A percentile compares a stretch with the other conserved stretches of the same genome.
These are phyloP conservation scores for Tetracladium maxilliforme DNA, from an alignment of 2,329 filamentous ascomycete species.

Conservation along the genomic window DNA sequence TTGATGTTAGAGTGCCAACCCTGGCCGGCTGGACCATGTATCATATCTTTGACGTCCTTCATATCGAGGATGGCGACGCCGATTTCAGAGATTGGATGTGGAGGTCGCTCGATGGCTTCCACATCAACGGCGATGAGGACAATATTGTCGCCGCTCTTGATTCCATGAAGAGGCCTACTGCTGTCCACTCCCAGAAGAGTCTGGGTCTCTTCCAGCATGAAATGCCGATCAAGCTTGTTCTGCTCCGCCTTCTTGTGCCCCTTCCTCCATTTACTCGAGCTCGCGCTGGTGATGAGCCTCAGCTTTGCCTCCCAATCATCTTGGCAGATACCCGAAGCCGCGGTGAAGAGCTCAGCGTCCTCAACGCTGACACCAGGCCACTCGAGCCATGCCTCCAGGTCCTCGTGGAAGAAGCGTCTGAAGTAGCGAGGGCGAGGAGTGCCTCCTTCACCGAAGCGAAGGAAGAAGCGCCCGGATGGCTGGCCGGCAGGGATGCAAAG, in stretches of 20 bases:
- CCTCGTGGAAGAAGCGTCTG: constrained; percentile 33
- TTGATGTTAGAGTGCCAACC: constrained; percentile 56
- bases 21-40: constrained; percentile 44
- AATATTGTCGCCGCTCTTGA: too few relatives aligned
- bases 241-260: too few relatives aligned
- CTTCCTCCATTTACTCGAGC: too few relatives aligned
- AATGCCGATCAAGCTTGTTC: too few relatives aligned
- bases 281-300: too few relatives aligned
- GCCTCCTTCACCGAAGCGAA: constrained; percentile 44
- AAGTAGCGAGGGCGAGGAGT: constrained; percentile 55
- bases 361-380: too few relatives aligned
- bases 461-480: constrained; percentile 37
- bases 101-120: constrained; percentile 61
- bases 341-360: too few relatives aligned
- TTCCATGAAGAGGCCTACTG: too few relatives aligned
- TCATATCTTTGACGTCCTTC: constrained; percentile 27
- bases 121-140: constrained; percentile 72
- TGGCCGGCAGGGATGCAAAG: constrained; percentile 42
- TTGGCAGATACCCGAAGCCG: too few relatives aligned
- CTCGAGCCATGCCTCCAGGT: constrained; percentile 10
- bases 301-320: too few relatives aligned
- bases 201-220: too few relatives aligned
- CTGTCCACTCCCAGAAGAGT: too few relatives aligned
- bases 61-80: constrained; percentile 76
- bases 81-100: constrained; percentile 64